Base-by-base conservation (phyloP, 176 grass and related monocot genomes). In the Phoenix roebelenii region DNA sequence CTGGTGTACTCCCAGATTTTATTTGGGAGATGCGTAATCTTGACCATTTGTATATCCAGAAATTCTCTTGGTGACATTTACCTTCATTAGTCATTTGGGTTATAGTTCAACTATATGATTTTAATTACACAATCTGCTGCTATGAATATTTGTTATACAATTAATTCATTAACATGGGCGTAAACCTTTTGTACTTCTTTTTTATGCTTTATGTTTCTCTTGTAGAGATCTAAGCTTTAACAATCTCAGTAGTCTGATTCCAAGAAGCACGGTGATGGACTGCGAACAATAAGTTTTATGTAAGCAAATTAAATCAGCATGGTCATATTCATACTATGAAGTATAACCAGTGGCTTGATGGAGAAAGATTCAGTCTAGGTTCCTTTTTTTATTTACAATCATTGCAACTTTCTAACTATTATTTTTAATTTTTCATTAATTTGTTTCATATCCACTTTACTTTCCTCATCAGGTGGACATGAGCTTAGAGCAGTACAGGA, bases 151-250 rank as follows among this genome's bases (percentile, higher is more conserved):
- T 28, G 5, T 28, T 4, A 28, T 28, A 28, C 3, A 4, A 28
- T 28, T 3, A 28, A 28, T 28, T 28, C 26, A 20, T 20, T 20
- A 20, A 3, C 26, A 28, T 28, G 2, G 26, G 26, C 4, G 35
- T 2, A 7, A 44, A 44, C 35, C 10, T 44, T 19, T 7, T 16
- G 3, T 17, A 44, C 4, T 2, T 44, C 7, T 12, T 12, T 44
- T 44, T 1, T 12, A 44, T 44, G 12, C 20, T n/a, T 22, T 1
- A 19, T 19, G 7, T 22, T 22, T 19, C n/a, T 55, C 18, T 30
- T 53, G 25, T 22, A 65, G 49, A 65, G 63, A 65, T 22, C n/a
- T 65, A 22, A 65, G 63, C 1, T 66, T 66, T 49, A 53, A 66
- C 50, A 53, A 32, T 51, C 28, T 66, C 49, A 26, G 23, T 1